Conservation (phyloP, 768 basidiomycete genomes). For the Trametes elegans region DNA sequence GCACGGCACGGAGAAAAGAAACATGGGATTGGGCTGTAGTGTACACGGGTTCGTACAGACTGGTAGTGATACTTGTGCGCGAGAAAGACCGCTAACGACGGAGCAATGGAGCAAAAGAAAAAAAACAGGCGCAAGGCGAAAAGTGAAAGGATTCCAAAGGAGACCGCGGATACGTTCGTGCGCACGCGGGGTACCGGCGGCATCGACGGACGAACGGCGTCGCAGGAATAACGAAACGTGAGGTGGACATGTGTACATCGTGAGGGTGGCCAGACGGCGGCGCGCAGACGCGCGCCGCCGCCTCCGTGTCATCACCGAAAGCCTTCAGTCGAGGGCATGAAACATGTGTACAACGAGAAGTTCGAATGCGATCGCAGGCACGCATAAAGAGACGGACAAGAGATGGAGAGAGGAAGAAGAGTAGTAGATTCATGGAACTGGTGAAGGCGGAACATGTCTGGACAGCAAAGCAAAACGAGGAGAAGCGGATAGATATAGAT, state of each 20-base stretch:
- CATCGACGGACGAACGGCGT: no score
- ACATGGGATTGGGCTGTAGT: constrained; percentile 3
- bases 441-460: constrained; percentile 1
- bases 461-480: constrained; percentile 18
- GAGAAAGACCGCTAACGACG: no score
- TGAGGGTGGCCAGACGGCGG: no score
- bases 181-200: no score
- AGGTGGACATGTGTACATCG: no score
- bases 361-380: no score
- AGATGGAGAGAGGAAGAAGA: not conserved
- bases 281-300: not conserved
- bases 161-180: not conserved
- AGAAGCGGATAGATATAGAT: not conserved
- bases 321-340: no score
- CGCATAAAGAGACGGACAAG: constrained; percentile 3
- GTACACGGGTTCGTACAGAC: constrained; percentile 14
- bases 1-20: not conserved
- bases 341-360: no score
- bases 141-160: not conserved
- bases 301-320: not conserved
- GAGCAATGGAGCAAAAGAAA: not conserved
- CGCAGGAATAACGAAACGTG: no score
- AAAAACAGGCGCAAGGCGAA: not conserved
- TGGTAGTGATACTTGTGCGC: not conserved
- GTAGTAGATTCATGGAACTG: not conserved